These are phyloP conservation scores for Fusarium pseudograminearum DNA, from an alignment of 2,329 filamentous ascomycete species.

Conservation along the genomic window DNA sequence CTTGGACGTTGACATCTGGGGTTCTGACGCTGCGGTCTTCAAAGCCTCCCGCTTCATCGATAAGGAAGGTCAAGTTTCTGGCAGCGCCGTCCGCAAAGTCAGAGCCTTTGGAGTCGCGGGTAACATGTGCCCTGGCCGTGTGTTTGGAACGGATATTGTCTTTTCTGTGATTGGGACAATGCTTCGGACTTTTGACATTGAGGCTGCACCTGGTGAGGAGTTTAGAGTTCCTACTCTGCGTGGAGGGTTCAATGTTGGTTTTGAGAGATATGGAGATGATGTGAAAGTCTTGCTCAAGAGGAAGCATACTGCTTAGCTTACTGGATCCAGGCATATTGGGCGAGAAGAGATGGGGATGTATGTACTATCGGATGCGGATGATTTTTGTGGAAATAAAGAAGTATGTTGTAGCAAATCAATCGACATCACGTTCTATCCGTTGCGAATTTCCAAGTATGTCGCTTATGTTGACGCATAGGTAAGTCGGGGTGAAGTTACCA, in stretches of 20 bases:
- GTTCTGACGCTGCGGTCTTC: constrained; percentile 45
- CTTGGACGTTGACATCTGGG: constrained; percentile 47
- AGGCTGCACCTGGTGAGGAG: constrained; percentile 22
- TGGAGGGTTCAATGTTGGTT: constrained; percentile 49
- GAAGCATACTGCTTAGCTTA: constrained; percentile 1
- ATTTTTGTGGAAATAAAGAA: background rate
- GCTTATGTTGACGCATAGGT: background rate
- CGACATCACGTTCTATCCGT: background rate
- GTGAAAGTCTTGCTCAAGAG: constrained; percentile 45
- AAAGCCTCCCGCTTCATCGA: constrained; percentile 48
- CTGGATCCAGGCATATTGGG: background rate
- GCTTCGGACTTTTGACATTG: constrained; percentile 48
- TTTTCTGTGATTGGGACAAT: constrained; percentile 46
- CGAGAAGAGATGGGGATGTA: background rate
- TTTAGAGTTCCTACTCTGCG: constrained; percentile 44
- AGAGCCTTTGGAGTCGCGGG: constrained; percentile 51
- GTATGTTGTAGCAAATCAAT: background rate
- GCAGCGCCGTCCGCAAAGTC: constrained; percentile 44
- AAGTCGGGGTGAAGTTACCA: background rate
- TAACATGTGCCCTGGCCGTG: constrained; percentile 50
- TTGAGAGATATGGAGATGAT: constrained; percentile 49
- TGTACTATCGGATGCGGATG: background rate
- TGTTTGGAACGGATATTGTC: constrained; percentile 49
- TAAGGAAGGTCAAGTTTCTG: constrained; percentile 38
- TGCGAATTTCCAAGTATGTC: background rate